Percentiles rank a stretch among this genome's conserved stretches.
Evolutionary conservation across 2,329 filamentous ascomycete species (phyloP).

Genomic region (Fonsecaea pedrosoi): DNA sequence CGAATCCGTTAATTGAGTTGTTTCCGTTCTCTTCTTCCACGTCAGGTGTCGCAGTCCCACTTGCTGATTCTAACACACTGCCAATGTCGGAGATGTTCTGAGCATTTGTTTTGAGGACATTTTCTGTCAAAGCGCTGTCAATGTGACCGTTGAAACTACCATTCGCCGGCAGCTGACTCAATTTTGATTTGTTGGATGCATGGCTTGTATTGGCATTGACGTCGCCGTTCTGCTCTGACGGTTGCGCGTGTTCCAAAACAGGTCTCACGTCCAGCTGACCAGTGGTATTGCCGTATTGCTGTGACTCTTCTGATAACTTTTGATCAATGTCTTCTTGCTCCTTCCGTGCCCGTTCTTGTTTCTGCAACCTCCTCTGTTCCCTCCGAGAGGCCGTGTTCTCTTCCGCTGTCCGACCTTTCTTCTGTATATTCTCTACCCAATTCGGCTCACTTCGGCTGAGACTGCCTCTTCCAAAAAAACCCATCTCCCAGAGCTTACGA

Average conservation of each 20-base stretch:
- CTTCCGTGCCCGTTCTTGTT: constrained; percentile 87
- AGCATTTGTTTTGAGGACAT: constrained; percentile 37
- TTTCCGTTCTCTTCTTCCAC: constrained; percentile 33
- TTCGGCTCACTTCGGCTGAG: constrained; percentile 93
- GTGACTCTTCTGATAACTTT: constrained; percentile 64
- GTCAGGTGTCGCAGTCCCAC: constrained; percentile 21
- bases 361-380: constrained; percentile 80
- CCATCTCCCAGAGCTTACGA: constrained; percentile 89
- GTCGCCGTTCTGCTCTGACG: constrained; percentile 44
- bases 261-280: constrained; percentile 7
- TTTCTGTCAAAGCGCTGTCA: constrained; percentile 21
- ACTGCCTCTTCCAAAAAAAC: constrained; percentile 94
- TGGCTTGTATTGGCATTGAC: not conserved
- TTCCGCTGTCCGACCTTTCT: constrained; percentile 79
- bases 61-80: constrained; percentile 37
- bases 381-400: constrained; percentile 77
- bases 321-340: constrained; percentile 84
- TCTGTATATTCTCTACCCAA: constrained; percentile 85
- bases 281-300: constrained; percentile 5
- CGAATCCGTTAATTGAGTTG: constrained; percentile 34
- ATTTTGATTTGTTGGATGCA: constrained; percentile 61
- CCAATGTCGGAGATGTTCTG: constrained; percentile 36
- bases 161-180: constrained; percentile 54
- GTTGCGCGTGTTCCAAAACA: constrained; percentile 69
- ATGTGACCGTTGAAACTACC: constrained; percentile 16